Base-by-base conservation (phyloP, 2,329 filamentous ascomycete genomes). In the Diplodia intermedia region DNA sequence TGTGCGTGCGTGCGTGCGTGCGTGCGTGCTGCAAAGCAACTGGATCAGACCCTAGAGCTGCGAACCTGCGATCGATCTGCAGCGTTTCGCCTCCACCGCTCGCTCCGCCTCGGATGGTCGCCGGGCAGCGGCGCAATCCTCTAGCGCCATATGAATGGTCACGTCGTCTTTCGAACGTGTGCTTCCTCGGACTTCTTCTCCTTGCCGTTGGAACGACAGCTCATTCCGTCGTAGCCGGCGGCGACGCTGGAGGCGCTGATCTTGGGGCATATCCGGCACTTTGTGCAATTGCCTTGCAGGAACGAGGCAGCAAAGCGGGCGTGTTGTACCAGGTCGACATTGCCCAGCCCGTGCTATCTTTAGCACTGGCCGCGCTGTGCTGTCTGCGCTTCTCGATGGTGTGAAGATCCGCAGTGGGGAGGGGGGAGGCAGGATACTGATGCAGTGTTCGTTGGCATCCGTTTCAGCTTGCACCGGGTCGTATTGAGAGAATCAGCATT, bases 31-130 rank as follows among this genome's bases (percentile, higher is more conserved):
- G 55, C 55, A 60, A 43, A 12, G 38, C 23, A 15, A 15, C 20
- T n/a, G 52, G 29, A 11, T 26, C 23, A 26, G 40, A 61, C 56
- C 56, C 56, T 61, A 36, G 40, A 31, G 26, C 23, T 43, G 40
- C 57, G 57, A 61, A 61, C 57, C 29, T 26, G 57, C 57, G 57
- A 61, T 61, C 57, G 57, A 61, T 61, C 57, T 61, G 57, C 23
- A 26, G 23, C 57, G 26, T n/a, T 47, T 29, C 31, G 36, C 20
- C 55, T 43, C 54, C 33, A 56, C 33, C 14, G 8, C 15, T 55
- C 8, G 23, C 23, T 26, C 3, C 23, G 23, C 8, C 23, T 38
- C 54, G 12, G 54, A 33, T 20, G n/a, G 2, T n/a, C 18, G 54
- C 8, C 2, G 31, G 31, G 31, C 31, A 5, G 31, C 31, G 31